Conservation (phyloP, 2,329 filamentous ascomycete species). For the Penicillium sp. region DNA sequence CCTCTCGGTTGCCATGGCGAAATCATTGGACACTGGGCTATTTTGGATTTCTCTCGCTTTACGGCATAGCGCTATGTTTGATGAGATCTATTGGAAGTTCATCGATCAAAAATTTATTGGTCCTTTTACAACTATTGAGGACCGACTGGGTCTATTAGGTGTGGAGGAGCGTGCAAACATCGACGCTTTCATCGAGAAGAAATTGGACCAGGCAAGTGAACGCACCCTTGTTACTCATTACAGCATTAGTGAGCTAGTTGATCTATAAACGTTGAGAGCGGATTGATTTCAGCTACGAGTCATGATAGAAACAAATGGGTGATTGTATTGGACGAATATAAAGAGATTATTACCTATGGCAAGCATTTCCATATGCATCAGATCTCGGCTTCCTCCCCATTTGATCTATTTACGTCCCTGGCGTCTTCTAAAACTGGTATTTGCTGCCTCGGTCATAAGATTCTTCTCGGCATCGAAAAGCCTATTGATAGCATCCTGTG, state of each 20-base stretch:
- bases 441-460: too few species aligned
- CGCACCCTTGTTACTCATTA: constrained; percentile 18
- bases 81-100: constrained; percentile 32
- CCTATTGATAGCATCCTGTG: too few species aligned
- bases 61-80: constrained; percentile 27
- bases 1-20: constrained; percentile 25
- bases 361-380: too few species aligned
- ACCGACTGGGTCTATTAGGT: constrained; percentile 22
- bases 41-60: constrained; percentile 32
- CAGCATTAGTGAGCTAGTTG: constrained; percentile 23
- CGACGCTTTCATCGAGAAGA: constrained; percentile 22
- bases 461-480: too few species aligned
- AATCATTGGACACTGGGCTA: constrained; percentile 24
- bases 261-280: constrained; percentile 9
- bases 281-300: too few species aligned
- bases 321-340: too few species aligned
- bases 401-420: too few species aligned
- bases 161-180: constrained; percentile 24
- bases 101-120: constrained; percentile 29
- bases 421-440: too few species aligned
- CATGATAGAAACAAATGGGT: too few species aligned
- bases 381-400: too few species aligned
- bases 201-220: constrained; percentile 26
- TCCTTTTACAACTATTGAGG: constrained; percentile 24
- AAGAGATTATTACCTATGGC: too few species aligned